These are phyloP conservation scores for Verticillium alfalfae DNA, from an alignment of 2,329 filamentous ascomycete genomes.

Conservation along the genomic window DNA sequence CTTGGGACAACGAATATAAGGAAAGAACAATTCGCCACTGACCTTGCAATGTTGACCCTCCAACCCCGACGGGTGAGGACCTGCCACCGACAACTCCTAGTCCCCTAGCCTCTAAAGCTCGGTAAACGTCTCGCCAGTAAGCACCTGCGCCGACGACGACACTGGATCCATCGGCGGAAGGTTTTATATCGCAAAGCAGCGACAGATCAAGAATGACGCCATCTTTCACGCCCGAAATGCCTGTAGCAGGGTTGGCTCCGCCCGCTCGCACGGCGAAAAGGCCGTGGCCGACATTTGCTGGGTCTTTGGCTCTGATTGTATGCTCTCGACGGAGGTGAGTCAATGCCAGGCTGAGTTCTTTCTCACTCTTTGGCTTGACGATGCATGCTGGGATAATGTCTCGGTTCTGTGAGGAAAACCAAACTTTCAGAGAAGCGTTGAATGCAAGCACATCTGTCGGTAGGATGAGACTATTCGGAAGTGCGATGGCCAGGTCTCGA, in stretches of 20 bases:
- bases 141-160: slow-evolving; percentile 10
- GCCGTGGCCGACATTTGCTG: neutral
- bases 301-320: neutral
- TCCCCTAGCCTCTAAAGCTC: neutral
- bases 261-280: neutral
- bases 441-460: neutral
- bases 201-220: slow-evolving; percentile 21
- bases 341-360: neutral
- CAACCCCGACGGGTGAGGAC: slow-evolving; percentile 18
- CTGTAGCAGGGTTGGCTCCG: neutral
- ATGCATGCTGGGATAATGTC: neutral
- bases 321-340: neutral
- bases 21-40: neutral
- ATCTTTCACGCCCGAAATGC: slow-evolving; percentile 9
- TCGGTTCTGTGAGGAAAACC: neutral
- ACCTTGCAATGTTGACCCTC: slow-evolving; percentile 16
- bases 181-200: slow-evolving; percentile 10
- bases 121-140: neutral
- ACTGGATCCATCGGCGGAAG: slow-evolving; percentile 10
- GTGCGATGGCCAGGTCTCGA: neutral
- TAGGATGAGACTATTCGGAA: neutral
- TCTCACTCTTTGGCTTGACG: neutral
- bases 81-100: neutral
- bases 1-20: neutral
- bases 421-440: neutral